Percentiles rank a stretch among this genome's conserved stretches.
Evolutionary conservation across 805 yeast genomes (phyloP).

Genomic region (Barnettozyma salicaria): DNA sequence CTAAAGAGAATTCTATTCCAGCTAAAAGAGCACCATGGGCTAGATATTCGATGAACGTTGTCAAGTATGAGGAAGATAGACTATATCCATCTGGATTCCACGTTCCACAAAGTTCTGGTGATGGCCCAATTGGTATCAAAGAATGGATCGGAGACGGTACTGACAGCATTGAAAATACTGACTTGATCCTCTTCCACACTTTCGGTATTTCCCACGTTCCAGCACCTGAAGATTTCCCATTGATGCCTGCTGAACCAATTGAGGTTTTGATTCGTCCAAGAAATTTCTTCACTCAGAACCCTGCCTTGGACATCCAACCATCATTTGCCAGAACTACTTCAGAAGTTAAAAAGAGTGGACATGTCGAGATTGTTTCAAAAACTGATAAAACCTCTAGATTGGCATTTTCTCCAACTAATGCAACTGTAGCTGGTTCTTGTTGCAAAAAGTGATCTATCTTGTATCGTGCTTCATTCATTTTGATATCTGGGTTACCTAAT

Average conservation of each 20-base stretch:
- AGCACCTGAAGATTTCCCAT: conserved; percentile 85
- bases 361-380: conserved; percentile 35
- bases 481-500: too few species aligned
- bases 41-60: conserved; percentile 55
- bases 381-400: conserved; percentile 46
- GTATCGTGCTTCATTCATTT: too few species aligned
- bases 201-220: conserved; percentile 85
- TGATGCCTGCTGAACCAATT: conserved; percentile 83
- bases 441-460: conserved; percentile 19
- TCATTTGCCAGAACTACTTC: conserved; percentile 47
- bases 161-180: conserved; percentile 57
- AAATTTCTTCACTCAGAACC: conserved; percentile 72
- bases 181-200: conserved; percentile 71
- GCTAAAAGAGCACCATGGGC: conserved; percentile 85
- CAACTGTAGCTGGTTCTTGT: conserved; percentile 15
- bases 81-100: conserved; percentile 77
- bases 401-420: conserved; percentile 35
- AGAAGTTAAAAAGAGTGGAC: conserved; percentile 32
- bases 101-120: conserved; percentile 71
- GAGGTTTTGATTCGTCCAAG: conserved; percentile 71
- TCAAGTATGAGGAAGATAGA: conserved; percentile 68
- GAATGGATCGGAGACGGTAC: conserved; percentile 62
- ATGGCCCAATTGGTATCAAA: conserved; percentile 58
- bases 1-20: conserved; percentile 68
- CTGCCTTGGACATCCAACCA: conserved; percentile 70